Conservation (phyloP, 1,284 basidiomycete species). For the Rhodotorula mucilaginosa region DNA sequence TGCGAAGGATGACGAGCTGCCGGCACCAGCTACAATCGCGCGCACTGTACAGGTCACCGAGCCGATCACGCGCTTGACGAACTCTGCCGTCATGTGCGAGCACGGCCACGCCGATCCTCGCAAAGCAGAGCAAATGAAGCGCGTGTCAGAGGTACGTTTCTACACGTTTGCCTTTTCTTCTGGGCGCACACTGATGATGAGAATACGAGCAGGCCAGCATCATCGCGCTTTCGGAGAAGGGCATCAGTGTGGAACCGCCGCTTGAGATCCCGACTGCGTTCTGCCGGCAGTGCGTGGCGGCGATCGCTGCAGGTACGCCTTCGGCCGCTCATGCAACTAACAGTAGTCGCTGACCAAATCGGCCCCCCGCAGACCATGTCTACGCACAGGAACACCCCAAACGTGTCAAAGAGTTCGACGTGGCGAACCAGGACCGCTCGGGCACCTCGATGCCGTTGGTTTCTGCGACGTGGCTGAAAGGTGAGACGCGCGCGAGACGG, state of each 20-base stretch:
- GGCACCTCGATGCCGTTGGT: conserved; percentile 48
- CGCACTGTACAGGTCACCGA: background rate
- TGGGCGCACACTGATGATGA: background rate
- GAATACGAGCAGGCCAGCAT: conserved; percentile 49
- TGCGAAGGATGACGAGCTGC: conserved; percentile 2
- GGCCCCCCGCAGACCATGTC: conserved; percentile 57
- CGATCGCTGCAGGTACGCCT: conserved; percentile 61
- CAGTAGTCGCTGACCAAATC: background rate
- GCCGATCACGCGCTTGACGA: conserved; percentile 30
- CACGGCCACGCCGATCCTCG: conserved; percentile 62
- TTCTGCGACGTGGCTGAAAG: conserved; percentile 72
- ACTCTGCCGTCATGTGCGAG: conserved; percentile 58
- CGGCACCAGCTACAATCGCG: background rate
- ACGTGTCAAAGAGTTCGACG: conserved; percentile 60
- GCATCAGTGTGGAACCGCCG: conserved; percentile 51
- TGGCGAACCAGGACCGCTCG: conserved; percentile 36
- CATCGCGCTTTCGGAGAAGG: conserved; percentile 13
- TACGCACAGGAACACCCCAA: conserved; percentile 66
- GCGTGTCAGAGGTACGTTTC: conserved; percentile 51
- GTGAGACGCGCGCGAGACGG: conserved; percentile 48
- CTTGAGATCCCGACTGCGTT: conserved; percentile 55
- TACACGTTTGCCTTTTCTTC: background rate
- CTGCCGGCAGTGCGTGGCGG: conserved; percentile 62
- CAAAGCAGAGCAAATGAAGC: conserved; percentile 63
- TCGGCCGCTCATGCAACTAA: conserved; percentile 5